Conservation (phyloP, 73 alveolate genomes). For the Effrenium voratum region DNA sequence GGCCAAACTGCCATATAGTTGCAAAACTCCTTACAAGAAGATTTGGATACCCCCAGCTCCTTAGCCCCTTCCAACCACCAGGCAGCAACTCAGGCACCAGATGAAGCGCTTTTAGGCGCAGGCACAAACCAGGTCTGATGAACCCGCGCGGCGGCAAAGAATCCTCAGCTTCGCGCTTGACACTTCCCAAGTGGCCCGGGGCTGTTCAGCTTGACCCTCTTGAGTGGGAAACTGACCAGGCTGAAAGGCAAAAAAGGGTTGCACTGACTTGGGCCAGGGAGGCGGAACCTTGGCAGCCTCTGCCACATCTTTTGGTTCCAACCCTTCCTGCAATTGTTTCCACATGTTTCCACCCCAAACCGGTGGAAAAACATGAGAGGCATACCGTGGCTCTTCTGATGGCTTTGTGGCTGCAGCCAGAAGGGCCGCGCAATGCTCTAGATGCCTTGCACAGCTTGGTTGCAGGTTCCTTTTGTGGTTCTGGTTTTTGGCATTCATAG, state of each 20-base stretch:
- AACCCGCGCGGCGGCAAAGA: conserved; percentile 43
- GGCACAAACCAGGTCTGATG: conserved; percentile 61
- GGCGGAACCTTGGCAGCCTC: neutral
- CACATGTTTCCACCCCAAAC: no score
- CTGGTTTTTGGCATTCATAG: no score
- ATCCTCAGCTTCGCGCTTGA: neutral
- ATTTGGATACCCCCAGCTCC: neutral
- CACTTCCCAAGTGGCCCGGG: neutral
- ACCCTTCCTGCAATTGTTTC: neutral
- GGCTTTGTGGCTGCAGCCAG: no score
- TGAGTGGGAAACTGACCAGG: neutral
- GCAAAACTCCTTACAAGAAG: neutral
- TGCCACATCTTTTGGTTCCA: neutral
- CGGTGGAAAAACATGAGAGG: no score
- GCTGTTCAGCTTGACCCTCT: neutral
- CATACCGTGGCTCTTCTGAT: no score
- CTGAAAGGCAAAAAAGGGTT: neutral
- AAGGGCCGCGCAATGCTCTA: no score
- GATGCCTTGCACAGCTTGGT: no score
- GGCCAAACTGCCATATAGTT: neutral
- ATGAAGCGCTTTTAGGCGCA: no score
- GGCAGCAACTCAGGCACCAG: neutral
- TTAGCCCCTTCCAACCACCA: neutral
- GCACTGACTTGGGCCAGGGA: neutral
- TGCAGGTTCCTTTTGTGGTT: no score